Base-by-base conservation (phyloP, 2,329 filamentous ascomycete genomes). In the Dothideomycetes sp. region DNA sequence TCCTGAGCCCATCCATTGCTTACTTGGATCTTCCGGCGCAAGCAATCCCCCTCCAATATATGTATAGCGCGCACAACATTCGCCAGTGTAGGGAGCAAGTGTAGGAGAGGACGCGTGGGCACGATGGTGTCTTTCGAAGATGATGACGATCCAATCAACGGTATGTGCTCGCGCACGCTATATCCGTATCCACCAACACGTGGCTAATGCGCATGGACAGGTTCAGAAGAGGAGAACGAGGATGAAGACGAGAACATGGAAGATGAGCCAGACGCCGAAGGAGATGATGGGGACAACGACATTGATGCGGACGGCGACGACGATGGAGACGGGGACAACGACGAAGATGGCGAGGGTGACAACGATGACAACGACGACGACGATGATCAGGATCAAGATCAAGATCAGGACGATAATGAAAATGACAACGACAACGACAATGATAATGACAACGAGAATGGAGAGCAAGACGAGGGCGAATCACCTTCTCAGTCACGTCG, bases 61-160 rank as follows among this genome's bases (percentile, higher is more conserved):
- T 27, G 22, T 7, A 27, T 27, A 7, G 22, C 22, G 12, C 22
- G 22, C 22, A 27, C 12, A 27, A 7, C 7, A 7, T 7, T 27
- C 22, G 7, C 22, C 22, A 27, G 12, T 7, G 22, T 12, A 27
- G 22, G 12, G 22, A 7, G 22, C 12, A 27, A 7, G 22, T 27
- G 22, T 27, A 27, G 22, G n/a, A n/a, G n/a, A n/a, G n/a, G n/a
- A n/a, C n/a, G n/a, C n/a, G n/a, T n/a, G 34, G 17, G 18, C 33
- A 44, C 18, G 15, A 61, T 60, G 57, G 58, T 55, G 16, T 61
- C 64, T 44, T 68, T 66, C 47, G 64, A 68, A 47, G 66, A 69
- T 44, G 66, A 69, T 43, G 64, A 60, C 17, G 58, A 58, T 32
- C 50, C 45, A 3, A 52, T 51, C 15, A 45, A 41, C 47, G 58